Evolutionary conservation across 352 stramenopile genomes (phyloP), one percentile per base, ranked within the genome.

Genomic region (Nothophytophthora sp.): DNA sequence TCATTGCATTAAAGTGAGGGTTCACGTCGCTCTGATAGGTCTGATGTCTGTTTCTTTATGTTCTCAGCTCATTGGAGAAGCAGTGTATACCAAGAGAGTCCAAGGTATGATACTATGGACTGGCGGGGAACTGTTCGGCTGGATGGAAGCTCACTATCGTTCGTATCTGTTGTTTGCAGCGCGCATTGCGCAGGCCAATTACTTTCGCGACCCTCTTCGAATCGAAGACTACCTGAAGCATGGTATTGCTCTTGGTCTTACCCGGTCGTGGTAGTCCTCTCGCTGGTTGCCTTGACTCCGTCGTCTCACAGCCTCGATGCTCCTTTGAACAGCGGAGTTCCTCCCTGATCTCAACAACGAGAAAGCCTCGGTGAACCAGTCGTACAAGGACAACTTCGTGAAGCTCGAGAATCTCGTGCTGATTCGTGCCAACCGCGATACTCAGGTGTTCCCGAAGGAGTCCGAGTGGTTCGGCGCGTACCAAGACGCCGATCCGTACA

Each of bases 261-360:
- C n/a, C 15, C 2, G 11, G 11, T 40, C n/a, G 16, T 2, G 9
- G 5, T 4, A 24, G 3, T 22, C 15, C 15, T 19, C 29, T 20
- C 38, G 34, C 32, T 47, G 5, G 5, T 33, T 5, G 11, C 41
- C 29, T n/a, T 16, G 29, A n/a, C n/a, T n/a, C n/a, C n/a, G n/a
- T n/a, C n/a, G n/a, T n/a, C n/a, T n/a, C n/a, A n/a, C 9, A 35
- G 12, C 18, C 23, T 38, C 15, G 19, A 27, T 12, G 1, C n/a
- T n/a, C n/a, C n/a, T n/a, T 19, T 52, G 32, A 16, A 46, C 50
- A 94, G 84, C 73, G 29, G 64, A 75, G 42, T 95, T 95, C 33
- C 70, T 95, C 13, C 81, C 81, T 13, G 84, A 95, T 42, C 62
- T 95, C 39, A 98, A 98, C 72, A 98, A 98, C 54, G 95, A 98